Evolutionary conservation across 2,329 filamentous ascomycete genomes (phyloP).

Genomic region (Plenodomus lindquistii): DNA sequence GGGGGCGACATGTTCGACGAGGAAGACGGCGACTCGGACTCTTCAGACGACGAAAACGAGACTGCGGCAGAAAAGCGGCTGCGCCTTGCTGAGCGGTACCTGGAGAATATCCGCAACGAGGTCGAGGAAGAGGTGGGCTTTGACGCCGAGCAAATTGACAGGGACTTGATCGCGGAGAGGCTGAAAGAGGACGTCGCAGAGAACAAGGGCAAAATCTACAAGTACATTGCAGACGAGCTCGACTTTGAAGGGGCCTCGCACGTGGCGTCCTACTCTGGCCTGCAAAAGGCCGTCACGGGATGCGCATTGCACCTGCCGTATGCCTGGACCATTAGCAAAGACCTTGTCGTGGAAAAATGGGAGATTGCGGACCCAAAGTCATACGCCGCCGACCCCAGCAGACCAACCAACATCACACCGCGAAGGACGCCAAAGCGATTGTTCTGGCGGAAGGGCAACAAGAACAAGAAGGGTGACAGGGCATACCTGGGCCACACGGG

Average conservation of each 20-base stretch:
- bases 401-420: slow-evolving; percentile 52
- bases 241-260: slow-evolving; percentile 69
- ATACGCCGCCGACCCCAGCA: slow-evolving; percentile 24
- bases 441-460: slow-evolving; percentile 64
- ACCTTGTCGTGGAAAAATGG: slow-evolving; percentile 87
- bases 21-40: slow-evolving; percentile 50
- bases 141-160: slow-evolving; percentile 90
- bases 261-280: slow-evolving; percentile 77
- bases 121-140: slow-evolving; percentile 77
- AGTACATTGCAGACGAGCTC: slow-evolving; percentile 74
- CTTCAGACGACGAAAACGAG: slow-evolving; percentile 77
- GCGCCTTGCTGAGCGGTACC: slow-evolving; percentile 86
- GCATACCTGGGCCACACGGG: slow-evolving; percentile 72
- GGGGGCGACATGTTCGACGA: slow-evolving; percentile 47
- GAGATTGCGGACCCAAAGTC: slow-evolving; percentile 65
- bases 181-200: slow-evolving; percentile 91
- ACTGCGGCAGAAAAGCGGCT: slow-evolving; percentile 87
- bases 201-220: slow-evolving; percentile 85
- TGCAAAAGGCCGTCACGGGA: slow-evolving; percentile 75
- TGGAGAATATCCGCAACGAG: slow-evolving; percentile 85
- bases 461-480: slow-evolving; percentile 63
- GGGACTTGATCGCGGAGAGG: slow-evolving; percentile 82
- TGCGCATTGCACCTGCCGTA: slow-evolving; percentile 79
- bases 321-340: slow-evolving; percentile 87
- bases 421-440: slow-evolving; percentile 66